These are phyloP conservation scores for Wickerhamomyces hampshirensis DNA, from an alignment of 805 yeast genomes.

Conservation along the genomic window DNA sequence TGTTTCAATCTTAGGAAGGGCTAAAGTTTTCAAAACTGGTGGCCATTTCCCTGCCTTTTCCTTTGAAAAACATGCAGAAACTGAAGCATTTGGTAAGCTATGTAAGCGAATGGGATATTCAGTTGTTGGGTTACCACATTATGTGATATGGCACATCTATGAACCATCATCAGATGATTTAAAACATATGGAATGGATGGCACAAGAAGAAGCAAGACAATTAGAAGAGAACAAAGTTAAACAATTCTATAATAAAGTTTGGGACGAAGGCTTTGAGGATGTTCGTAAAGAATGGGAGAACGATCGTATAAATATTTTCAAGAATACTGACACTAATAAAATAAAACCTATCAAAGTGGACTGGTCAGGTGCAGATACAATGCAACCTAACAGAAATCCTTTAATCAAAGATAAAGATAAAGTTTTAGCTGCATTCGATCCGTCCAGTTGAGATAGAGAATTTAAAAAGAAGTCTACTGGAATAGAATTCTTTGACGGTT, in stretches of 20 bases:
- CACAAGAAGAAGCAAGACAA: conserved; percentile 68
- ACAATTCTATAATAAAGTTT: conserved; percentile 63
- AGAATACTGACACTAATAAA: conserved; percentile 64
- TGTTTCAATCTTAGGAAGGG: conserved; percentile 86
- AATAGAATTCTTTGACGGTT: too few relatives aligned
- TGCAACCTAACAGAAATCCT: conserved; percentile 15
- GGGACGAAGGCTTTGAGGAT: conserved; percentile 78
- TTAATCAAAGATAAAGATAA: conserved; percentile 22
- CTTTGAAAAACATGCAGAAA: conserved; percentile 94
- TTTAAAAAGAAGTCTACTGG: background rate
- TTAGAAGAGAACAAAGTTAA: conserved; percentile 58
- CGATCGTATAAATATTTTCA: conserved; percentile 68
- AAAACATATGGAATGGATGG: conserved; percentile 88
- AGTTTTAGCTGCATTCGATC: conserved; percentile 27
- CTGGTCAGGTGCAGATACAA: conserved; percentile 60
- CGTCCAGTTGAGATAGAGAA: conserved; percentile 7
- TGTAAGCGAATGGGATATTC: conserved; percentile 80
- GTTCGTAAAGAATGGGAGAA: conserved; percentile 68
- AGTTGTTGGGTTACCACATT: conserved; percentile 92
- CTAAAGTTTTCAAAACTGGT: conserved; percentile 83
- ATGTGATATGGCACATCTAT: conserved; percentile 94
- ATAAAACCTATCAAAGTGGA: conserved; percentile 53
- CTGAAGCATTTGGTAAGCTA: conserved; percentile 95
- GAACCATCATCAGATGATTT: conserved; percentile 94
- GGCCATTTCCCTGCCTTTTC: conserved; percentile 96